Conservation (phyloP, 306 rosid genomes). For the Boehmeria nivea region DNA sequence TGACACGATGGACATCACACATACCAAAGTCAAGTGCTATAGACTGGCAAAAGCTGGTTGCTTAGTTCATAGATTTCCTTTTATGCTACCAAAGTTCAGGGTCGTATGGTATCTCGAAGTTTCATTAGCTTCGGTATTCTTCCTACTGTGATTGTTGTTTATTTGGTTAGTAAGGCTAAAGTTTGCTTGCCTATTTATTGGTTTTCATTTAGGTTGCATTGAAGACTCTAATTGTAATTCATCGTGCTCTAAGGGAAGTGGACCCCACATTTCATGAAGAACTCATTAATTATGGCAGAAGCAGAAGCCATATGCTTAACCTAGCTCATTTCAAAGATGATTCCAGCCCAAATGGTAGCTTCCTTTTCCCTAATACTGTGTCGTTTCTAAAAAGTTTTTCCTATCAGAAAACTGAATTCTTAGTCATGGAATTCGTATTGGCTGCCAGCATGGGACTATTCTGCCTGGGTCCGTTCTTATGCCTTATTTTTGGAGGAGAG, state of each 20-base stretch:
- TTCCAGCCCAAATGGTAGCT: constrained; percentile 90
- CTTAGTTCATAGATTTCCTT: no score
- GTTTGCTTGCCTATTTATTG: constrained; percentile 24
- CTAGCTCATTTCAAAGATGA: constrained; percentile 97
- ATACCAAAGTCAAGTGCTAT: neutral
- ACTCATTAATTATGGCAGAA: constrained; percentile 91
- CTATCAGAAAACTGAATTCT: constrained; percentile 5
- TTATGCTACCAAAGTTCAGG: neutral
- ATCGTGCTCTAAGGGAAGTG: constrained; percentile 98
- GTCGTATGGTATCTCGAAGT: neutral
- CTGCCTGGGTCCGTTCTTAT: constrained; percentile 91
- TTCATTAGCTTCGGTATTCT: neutral
- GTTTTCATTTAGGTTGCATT: constrained; percentile 67
- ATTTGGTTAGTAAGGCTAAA: no score
- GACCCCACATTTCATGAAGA: constrained; percentile 98
- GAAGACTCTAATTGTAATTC: constrained; percentile 88
- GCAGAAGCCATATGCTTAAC: constrained; percentile 98
- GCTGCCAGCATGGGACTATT: constrained; percentile 91
- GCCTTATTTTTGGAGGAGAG: constrained; percentile 99
- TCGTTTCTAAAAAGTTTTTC: neutral
- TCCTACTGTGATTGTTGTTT: neutral
- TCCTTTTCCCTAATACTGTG: constrained; percentile 8
- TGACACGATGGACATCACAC: neutral
- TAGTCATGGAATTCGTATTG: constrained; percentile 16
- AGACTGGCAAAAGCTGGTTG: neutral